phyloP scores from a whole-genome alignment of 768 basidiomycete species.

The Rhodotorula toruloides region DNA sequence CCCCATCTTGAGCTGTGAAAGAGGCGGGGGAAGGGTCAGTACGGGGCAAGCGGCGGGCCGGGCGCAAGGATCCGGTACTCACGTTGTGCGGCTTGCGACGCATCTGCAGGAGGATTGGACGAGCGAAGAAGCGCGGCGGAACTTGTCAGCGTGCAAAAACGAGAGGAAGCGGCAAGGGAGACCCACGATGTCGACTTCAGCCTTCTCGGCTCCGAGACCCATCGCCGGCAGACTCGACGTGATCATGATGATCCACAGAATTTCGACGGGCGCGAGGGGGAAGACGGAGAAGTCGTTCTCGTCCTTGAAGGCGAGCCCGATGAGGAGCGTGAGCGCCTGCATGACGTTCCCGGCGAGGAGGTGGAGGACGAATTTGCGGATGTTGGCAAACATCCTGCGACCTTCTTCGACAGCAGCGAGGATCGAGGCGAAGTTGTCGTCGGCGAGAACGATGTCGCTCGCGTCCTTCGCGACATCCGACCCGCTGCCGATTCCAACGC shows the following conservation, averaged over 20 bases:
- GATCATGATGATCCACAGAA: conserved; percentile 55
- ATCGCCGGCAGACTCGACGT: conserved; percentile 56
- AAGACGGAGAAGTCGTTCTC: conserved; percentile 53
- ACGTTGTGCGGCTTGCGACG: conserved; percentile 27
- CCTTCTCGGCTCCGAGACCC: conserved; percentile 56
- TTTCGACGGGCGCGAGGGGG: conserved; percentile 49
- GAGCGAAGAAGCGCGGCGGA: too few species aligned
- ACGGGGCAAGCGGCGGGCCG: background rate
- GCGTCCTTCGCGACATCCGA: conserved; percentile 61
- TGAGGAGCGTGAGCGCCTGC: conserved; percentile 55
- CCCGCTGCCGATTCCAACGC: conserved; percentile 60
- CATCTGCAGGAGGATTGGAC: conserved; percentile 2
- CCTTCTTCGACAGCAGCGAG: conserved; percentile 63
- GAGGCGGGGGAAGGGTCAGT: background rate
- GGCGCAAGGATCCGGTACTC: background rate
- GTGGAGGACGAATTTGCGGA: conserved; percentile 57
- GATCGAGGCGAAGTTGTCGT: conserved; percentile 64
- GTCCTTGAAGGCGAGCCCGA: conserved; percentile 59
- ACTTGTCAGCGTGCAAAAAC: conserved; percentile 44
- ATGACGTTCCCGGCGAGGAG: conserved; percentile 57
- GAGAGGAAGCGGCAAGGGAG: conserved; percentile 33
- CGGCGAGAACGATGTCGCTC: conserved; percentile 60
- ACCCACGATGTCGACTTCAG: conserved; percentile 54
- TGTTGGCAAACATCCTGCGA: conserved; percentile 56
- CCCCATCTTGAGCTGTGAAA: conserved; percentile 43